A percentile compares a stretch with the other conserved stretches of the same genome.
Evolutionary conservation across 208 protist species (phyloP).

Genomic region (Tetramitus jugosus): DNA sequence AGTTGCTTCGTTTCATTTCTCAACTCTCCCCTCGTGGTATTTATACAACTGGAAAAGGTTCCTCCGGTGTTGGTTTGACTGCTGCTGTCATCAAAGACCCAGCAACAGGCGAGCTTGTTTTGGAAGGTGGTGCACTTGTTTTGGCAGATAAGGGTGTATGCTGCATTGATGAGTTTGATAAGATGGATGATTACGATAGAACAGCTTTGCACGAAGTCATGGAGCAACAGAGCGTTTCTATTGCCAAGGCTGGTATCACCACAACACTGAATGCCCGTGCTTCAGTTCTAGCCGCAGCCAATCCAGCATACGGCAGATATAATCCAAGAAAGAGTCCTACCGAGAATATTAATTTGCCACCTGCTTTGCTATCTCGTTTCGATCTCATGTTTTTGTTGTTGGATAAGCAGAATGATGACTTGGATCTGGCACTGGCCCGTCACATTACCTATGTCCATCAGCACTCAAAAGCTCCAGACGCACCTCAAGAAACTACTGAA

Average conservation of each 20-base stretch:
- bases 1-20: constrained; percentile 94
- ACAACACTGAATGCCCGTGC: constrained; percentile 96
- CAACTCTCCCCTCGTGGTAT: constrained; percentile 91
- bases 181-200: constrained; percentile 93
- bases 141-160: constrained; percentile 95
- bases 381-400: constrained; percentile 82
- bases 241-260: constrained; percentile 98
- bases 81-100: constrained; percentile 91
- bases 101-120: constrained; percentile 81
- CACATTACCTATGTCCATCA: constrained; percentile 78
- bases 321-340: constrained; percentile 71
- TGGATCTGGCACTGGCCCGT: constrained; percentile 82
- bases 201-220: constrained; percentile 95
- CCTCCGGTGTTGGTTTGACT: constrained; percentile 95
- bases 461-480: constrained; percentile 57
- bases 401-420: constrained; percentile 68
- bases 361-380: constrained; percentile 93
- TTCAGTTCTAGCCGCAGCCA: constrained; percentile 95
- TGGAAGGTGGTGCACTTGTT: constrained; percentile 93
- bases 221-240: constrained; percentile 98
- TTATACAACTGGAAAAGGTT: constrained; percentile 96
- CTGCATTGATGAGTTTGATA: constrained; percentile 99
- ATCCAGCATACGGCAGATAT: constrained; percentile 93
- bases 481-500: constrained; percentile 27
- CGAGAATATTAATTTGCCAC: constrained; percentile 97